Evolutionary conservation across 176 grass and related monocot species (phyloP), one percentile per base, ranked within the genome.

Genomic region (Saccharum officinarum): DNA sequence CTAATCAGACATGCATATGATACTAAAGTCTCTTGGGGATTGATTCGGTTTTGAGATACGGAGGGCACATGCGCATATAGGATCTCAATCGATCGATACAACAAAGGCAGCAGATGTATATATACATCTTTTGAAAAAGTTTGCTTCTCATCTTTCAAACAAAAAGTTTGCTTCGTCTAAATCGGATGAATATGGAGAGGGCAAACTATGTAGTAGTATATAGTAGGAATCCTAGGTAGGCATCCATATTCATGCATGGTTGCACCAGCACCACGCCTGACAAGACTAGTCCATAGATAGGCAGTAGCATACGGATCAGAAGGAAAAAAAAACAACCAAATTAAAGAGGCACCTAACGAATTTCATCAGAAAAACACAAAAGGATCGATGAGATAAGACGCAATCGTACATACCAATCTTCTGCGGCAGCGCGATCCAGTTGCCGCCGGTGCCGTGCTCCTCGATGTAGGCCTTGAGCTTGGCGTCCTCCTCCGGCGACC

Each of bases 401-500:
- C 8, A 46, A 28, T 8, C 5, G 20, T 10, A 79, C 92, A 77
- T 77, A 99, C 97, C 97, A 26, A 99, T 99, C 81, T 99, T 96
- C 66, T 94, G 93, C n/a, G 97, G 97, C 46, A 99, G 93, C 13
- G 97, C 92, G 75, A 99, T 96, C 97, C 97, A 99, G 88, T 99
- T 96, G 75, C 92, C 88, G 10, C 90, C 97, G 74, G 90, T 96
- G 67, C 97, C 97, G 46, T 99, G 46, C 76, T 92, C 92, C 62
- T 99, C 97, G 64, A 99, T 96, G 81, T 94, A 99, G 69, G 90
- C 82, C 86, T 92, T 96, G 61, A 99, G 94, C 94, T 85, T 94
- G 72, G 88, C 92, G 79, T 98, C 97, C 82, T 99, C 97, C 80
- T 96, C 97, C 16, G 92, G 93, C 25, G 97, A 99, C 97, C 97